Evolutionary conservation across 2,329 filamentous ascomycete genomes (phyloP).

Genomic region (Exophiala alcalophila): DNA sequence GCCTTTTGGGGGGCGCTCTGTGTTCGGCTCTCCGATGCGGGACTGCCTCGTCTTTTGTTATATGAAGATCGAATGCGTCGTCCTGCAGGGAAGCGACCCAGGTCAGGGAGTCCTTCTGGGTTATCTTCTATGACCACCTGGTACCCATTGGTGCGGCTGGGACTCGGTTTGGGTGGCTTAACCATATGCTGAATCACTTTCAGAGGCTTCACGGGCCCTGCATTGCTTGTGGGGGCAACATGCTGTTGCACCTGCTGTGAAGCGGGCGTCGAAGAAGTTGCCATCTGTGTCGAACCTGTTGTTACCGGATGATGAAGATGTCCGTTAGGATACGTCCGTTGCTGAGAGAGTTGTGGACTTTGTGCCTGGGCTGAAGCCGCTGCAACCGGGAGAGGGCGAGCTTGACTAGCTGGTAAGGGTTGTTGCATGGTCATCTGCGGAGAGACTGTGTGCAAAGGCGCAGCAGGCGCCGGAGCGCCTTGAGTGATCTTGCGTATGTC

Average conservation of each 20-base stretch:
- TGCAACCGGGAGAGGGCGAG: background rate
- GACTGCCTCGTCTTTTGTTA: constrained; percentile 3
- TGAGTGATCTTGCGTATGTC: constrained; percentile 45
- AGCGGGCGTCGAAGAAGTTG: no score
- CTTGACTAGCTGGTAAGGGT: constrained; percentile 6
- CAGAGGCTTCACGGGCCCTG: no score
- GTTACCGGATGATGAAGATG: no score
- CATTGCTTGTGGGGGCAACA: no score
- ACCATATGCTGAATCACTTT: no score
- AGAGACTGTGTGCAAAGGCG: constrained; percentile 12
- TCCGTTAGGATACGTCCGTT: no score
- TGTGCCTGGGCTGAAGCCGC: no score
- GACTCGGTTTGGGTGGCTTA: no score
- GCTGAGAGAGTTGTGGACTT: no score
- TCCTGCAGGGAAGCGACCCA: constrained; percentile 33
- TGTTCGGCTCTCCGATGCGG: background rate
- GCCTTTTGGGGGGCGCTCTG: no score
- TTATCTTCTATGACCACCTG: constrained; percentile 27
- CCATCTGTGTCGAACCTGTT: no score
- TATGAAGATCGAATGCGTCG: constrained; percentile 24
- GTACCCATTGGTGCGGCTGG: constrained; percentile 22
- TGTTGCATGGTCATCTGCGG: constrained; percentile 21
- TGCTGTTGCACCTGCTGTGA: no score
- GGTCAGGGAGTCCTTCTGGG: constrained; percentile 27
- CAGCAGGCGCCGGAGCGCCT: constrained; percentile 1